Base-by-base conservation (phyloP, 768 basidiomycete species). In the Amanita pseudoporphyria region DNA sequence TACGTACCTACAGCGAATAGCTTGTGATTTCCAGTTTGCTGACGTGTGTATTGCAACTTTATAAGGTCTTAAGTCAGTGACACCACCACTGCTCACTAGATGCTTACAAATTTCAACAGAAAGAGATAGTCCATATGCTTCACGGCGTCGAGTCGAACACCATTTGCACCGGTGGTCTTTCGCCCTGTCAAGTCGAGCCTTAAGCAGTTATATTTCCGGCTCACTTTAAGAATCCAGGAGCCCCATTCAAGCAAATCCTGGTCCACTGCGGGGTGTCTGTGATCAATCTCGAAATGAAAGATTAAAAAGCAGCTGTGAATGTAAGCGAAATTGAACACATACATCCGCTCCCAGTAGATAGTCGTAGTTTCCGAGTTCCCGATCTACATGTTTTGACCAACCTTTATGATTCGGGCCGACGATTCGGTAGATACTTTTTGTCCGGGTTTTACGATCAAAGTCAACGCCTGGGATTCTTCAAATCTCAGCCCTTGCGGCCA, bases 111-210 rank as follows among this genome's bases (percentile, higher is more conserved):
- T 31, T 75, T 70, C 2, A 77, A 58, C n/a, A 86, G 64, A 57
- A 89, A 90, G 19, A 68, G 66, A 50, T 74, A 69, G 62, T 92
- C 87, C 44, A 87, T 82, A 56, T 96, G 93, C 62, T 95, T 96
- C 55, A 93, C 86, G 14, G 92, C 93, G 60, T 95, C 93, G 24
- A 95, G 72, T 43, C 91, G 76, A 62, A 93, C 91, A 10, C 92
- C 93, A 28, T 66, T 64, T 9, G 77, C 82, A 6, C 76, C 77
- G 2, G 82, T 86, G 1, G 77, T 81, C 87, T 89, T 46, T 18
- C 26, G 47, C 16, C 48, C 30, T 41, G 19, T 9, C 31, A 31
- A 52, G 7, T 28, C 26, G 7, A 28, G 26, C 7, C 3, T 7
- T 28, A 28, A 4, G 26, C 7, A 28, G 26, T 28, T 28, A 16